Evolutionary conservation across 768 basidiomycete species (phyloP).

Genomic region (Pleurotus sapidus): DNA sequence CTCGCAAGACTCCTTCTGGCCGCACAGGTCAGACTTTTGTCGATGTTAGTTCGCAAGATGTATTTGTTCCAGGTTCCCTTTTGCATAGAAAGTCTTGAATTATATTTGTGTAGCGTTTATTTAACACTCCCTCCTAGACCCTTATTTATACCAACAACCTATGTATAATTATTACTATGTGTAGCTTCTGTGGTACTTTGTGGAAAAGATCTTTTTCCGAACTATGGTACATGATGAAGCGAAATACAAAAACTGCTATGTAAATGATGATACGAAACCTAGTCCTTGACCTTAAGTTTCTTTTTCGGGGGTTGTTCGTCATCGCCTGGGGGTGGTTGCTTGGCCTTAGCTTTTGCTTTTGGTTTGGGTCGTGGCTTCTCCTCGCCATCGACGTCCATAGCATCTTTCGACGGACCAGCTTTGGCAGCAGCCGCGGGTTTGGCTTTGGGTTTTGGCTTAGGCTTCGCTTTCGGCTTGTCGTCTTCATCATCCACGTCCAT

Average conservation of each 20-base stretch:
- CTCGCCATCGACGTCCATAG: slow-evolving; percentile 36
- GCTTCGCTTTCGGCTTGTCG: slow-evolving; percentile 45
- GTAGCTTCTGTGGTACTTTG: background rate
- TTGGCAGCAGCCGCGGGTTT: slow-evolving; percentile 24
- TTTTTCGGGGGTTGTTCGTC: slow-evolving; percentile 68
- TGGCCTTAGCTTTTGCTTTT: slow-evolving; percentile 39
- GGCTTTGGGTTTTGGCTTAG: slow-evolving; percentile 40
- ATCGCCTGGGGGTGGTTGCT: slow-evolving; percentile 31
- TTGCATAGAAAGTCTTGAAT: slow-evolving; percentile 47
- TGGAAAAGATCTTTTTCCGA: background rate
- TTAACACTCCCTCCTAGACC: background rate
- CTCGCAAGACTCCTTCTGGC: slow-evolving; percentile 32
- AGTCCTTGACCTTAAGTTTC: slow-evolving; percentile 61
- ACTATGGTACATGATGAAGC: background rate
- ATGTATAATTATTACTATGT: background rate
- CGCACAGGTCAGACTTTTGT: slow-evolving; percentile 26
- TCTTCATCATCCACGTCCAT: slow-evolving; percentile 33
- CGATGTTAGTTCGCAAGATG: slow-evolving; percentile 39
- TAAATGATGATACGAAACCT: slow-evolving; percentile 8
- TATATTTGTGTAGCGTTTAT: slow-evolving; percentile 6
- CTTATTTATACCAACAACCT: background rate
- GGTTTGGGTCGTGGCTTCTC: slow-evolving; percentile 45
- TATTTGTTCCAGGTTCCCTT: slow-evolving; percentile 78
- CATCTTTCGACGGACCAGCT: slow-evolving; percentile 49
- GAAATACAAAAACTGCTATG: too few relatives aligned